Evolutionary conservation across 768 basidiomycete genomes (phyloP).

Genomic region (Leccinum aurantiacum): DNA sequence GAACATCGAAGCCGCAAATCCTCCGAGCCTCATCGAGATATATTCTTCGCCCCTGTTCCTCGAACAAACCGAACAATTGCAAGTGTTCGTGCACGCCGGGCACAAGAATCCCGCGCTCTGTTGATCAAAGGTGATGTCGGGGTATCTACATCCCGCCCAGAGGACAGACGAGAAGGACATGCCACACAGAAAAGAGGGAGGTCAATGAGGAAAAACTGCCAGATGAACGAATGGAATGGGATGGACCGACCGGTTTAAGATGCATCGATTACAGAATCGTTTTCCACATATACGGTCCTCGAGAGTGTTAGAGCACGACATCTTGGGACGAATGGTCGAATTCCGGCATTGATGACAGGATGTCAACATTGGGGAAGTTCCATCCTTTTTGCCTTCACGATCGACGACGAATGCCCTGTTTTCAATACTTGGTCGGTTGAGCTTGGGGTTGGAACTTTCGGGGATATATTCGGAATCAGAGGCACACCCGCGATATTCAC

Average conservation of each 20-base stretch:
- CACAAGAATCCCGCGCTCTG: conserved; percentile 38
- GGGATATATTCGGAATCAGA: conserved; percentile 21
- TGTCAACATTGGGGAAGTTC: conserved; percentile 6
- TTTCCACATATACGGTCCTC: conserved; percentile 29
- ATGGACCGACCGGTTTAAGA: conserved; percentile 32
- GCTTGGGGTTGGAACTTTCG: conserved; percentile 5
- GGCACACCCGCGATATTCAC: conserved; percentile 3
- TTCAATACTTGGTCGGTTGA: conserved; percentile 2
- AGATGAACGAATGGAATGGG: background rate
- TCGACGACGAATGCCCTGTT: background rate
- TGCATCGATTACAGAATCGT: conserved; percentile 37
- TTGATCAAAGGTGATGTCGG: conserved; percentile 37
- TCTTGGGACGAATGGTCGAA: conserved; percentile 30
- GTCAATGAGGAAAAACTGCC: conserved; percentile 7
- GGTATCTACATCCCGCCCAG: conserved; percentile 33
- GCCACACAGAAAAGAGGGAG: background rate
- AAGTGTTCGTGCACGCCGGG: conserved; percentile 44
- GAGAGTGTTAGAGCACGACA: conserved; percentile 32
- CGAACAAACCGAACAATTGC: conserved; percentile 51
- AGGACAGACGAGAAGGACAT: background rate
- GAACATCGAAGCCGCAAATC: conserved; percentile 22
- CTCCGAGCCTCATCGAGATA: conserved; percentile 32
- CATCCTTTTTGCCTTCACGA: background rate
- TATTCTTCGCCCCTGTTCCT: conserved; percentile 48
- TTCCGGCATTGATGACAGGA: conserved; percentile 41